Evolutionary conservation across 257 asterid genomes (phyloP).

Genomic region (Salvia splendens): DNA sequence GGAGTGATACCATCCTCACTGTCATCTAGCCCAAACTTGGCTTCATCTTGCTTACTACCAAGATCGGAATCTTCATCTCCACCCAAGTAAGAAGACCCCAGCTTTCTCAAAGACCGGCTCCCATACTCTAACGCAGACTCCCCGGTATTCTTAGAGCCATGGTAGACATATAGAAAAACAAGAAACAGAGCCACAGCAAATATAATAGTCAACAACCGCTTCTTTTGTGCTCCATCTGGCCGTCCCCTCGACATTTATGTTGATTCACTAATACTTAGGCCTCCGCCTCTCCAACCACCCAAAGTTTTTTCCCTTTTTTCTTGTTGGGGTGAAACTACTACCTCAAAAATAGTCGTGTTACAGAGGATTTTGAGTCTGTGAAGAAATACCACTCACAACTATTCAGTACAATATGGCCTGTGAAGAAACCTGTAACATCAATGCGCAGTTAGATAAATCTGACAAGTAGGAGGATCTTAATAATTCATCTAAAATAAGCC

Average conservation of each 20-base stretch:
- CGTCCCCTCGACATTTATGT: slow-evolving; percentile 81
- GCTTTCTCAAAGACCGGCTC: slow-evolving; percentile 79
- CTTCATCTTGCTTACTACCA: slow-evolving; percentile 61
- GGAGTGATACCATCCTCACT: slow-evolving; percentile 60
- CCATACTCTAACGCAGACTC: slow-evolving; percentile 91
- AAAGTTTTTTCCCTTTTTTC: not conserved
- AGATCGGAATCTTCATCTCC: slow-evolving; percentile 84
- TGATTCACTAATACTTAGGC: slow-evolving; percentile 33
- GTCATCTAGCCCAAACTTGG: slow-evolving; percentile 63
- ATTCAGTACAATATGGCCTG: slow-evolving; percentile 15
- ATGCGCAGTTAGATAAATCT: not conserved
- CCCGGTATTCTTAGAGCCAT: slow-evolving; percentile 73
- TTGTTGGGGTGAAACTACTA: not conserved
- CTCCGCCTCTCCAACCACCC: slow-evolving; percentile 32
- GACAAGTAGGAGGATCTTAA: not conserved
- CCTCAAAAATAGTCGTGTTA: slow-evolving; percentile 31
- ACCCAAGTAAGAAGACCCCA: slow-evolving; percentile 84
- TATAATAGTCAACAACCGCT: slow-evolving; percentile 63
- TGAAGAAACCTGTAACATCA: slow-evolving; percentile 37
- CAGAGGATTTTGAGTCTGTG: slow-evolving; percentile 26
- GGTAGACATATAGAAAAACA: slow-evolving; percentile 62
- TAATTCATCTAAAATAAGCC: slow-evolving; percentile 6
- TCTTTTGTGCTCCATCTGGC: slow-evolving; percentile 76
- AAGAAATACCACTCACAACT: slow-evolving; percentile 20
- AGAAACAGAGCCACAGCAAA: slow-evolving; percentile 59